A percentile compares a stretch with the other conserved stretches of the same genome.
Conservation (phyloP, 2,329 filamentous ascomycete genomes). For the Fonsecaea pedrosoi region DNA sequence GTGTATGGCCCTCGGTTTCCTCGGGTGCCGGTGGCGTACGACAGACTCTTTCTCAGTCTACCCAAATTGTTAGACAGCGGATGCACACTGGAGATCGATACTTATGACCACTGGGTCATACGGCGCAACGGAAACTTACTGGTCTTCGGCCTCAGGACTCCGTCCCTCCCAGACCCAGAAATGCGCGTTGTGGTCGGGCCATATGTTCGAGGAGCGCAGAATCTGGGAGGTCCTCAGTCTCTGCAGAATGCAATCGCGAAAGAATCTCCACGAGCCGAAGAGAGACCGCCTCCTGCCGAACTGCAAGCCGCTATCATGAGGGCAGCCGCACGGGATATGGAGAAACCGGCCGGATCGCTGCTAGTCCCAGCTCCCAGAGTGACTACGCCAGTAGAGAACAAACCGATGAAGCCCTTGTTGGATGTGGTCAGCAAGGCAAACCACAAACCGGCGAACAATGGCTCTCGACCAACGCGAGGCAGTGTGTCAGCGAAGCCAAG, state of each 20-base stretch:
- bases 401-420: neutral
- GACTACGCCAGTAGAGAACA: neutral
- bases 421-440: neutral
- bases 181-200: neutral
- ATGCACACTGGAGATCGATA: slow-evolving; percentile 2
- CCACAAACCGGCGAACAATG: neutral
- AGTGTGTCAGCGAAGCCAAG: neutral
- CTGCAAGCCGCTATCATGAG: neutral
- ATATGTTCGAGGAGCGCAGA: neutral
- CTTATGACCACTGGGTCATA: neutral
- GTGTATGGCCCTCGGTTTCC: neutral
- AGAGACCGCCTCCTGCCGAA: neutral
- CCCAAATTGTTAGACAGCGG: neutral
- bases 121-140: neutral
- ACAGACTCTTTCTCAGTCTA: slow-evolving; percentile 3
- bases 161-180: neutral
- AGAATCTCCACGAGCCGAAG: neutral
- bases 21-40: neutral
- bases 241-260: neutral
- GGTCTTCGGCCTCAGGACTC: neutral
- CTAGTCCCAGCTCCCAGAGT: neutral
- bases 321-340: neutral
- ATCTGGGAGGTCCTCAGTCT: neutral
- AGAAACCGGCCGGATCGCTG: neutral
- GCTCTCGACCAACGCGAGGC: neutral